phyloP scores from a whole-genome alignment of 148 eudicot species.

The Dysphania ambrosioides region DNA sequence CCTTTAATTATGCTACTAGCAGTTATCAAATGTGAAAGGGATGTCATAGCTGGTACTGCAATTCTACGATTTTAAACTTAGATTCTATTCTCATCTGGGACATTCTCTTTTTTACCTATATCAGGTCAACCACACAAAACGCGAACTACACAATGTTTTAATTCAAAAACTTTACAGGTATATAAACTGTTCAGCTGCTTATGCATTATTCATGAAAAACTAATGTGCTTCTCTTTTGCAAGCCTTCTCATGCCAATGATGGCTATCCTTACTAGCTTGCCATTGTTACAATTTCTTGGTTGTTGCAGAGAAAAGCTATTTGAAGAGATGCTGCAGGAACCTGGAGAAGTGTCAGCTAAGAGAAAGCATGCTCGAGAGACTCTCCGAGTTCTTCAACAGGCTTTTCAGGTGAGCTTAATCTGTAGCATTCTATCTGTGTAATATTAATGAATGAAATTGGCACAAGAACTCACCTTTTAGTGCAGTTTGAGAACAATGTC shows the following conservation, averaged over 20 bases:
- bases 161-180: slow-evolving; percentile 51
- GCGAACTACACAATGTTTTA: slow-evolving; percentile 50
- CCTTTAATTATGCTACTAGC: neutral
- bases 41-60: neutral
- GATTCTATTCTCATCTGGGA: slow-evolving; percentile 9
- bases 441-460: too few species aligned
- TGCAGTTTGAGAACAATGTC: neutral
- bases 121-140: slow-evolving; percentile 48
- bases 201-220: neutral
- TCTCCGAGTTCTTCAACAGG: slow-evolving; percentile 45
- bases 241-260: neutral
- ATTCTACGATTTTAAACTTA: neutral
- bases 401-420: slow-evolving; percentile 39
- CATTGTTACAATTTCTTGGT: slow-evolving; percentile 8
- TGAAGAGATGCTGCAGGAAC: slow-evolving; percentile 48
- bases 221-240: neutral
- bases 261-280: slow-evolving; percentile 8
- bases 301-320: slow-evolving; percentile 41
- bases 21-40: neutral
- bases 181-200: neutral
- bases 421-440: neutral
- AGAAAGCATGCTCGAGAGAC: slow-evolving; percentile 46
- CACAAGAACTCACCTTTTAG: neutral
- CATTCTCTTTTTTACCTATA: neutral
- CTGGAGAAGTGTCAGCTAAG: slow-evolving; percentile 45